Conservation (phyloP, 352 stramenopile species). For the Phytophthora brassicae region DNA sequence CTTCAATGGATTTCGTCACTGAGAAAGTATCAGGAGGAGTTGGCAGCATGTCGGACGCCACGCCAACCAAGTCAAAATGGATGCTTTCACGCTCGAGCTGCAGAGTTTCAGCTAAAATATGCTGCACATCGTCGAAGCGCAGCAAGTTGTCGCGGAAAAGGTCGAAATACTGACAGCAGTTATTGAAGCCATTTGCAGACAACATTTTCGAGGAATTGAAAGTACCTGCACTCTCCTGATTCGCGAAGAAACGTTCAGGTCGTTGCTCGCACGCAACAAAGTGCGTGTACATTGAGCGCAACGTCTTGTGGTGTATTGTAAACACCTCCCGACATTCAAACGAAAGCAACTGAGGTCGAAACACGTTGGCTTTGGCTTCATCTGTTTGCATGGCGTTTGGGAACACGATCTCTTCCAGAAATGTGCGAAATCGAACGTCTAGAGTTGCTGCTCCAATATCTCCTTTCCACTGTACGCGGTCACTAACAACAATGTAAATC, state of each 20-base stretch:
- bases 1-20: background rate
- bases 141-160: constrained; percentile 61
- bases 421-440: constrained; percentile 42
- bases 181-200: constrained; percentile 48
- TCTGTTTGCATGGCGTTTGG: constrained; percentile 50
- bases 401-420: constrained; percentile 58
- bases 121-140: constrained; percentile 63
- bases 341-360: constrained; percentile 48
- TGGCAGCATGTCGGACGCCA: background rate
- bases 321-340: constrained; percentile 56
- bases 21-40: background rate
- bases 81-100: constrained; percentile 64
- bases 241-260: background rate
- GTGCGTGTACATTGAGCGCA: constrained; percentile 44
- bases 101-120: constrained; percentile 59
- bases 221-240: constrained; percentile 11
- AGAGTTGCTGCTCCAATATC: constrained; percentile 16
- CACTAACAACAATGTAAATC: constrained; percentile 50
- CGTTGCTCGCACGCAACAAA: constrained; percentile 35
- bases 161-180: constrained; percentile 51
- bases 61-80: constrained; percentile 27
- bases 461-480: constrained; percentile 28
- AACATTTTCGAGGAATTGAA: constrained; percentile 37
- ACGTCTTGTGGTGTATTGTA: constrained; percentile 47
- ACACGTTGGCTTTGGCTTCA: constrained; percentile 49